These are phyloP conservation scores for Paradendryphiella salina DNA, from an alignment of 2,329 filamentous ascomycete species.

Conservation along the genomic window DNA sequence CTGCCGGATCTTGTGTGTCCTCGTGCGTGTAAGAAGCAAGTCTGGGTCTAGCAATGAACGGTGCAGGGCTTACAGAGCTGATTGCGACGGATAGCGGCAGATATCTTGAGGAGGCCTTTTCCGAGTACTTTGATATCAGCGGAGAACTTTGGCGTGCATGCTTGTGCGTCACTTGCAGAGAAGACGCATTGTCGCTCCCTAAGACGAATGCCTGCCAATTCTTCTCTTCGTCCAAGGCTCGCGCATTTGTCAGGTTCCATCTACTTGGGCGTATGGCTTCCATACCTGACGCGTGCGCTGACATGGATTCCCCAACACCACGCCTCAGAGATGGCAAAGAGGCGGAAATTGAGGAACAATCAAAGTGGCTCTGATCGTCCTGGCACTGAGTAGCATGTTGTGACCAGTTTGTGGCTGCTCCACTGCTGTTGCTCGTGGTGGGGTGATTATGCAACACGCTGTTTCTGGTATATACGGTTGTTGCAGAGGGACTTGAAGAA, in stretches of 20 bases:
- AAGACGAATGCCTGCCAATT: slow-evolving; percentile 44
- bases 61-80: slow-evolving; percentile 26
- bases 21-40: slow-evolving; percentile 28
- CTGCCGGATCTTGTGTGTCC: slow-evolving; percentile 25
- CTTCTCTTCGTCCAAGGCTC: slow-evolving; percentile 16
- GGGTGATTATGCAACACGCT: slow-evolving; percentile 22
- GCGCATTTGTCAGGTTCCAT: not conserved
- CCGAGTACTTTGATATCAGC: slow-evolving; percentile 5
- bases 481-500: slow-evolving; percentile 27
- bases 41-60: slow-evolving; percentile 19
- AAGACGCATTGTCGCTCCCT: slow-evolving; percentile 20
- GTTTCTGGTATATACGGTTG: slow-evolving; percentile 15
- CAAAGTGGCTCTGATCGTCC: slow-evolving; percentile 24
- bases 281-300: not conserved
- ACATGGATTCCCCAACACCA: slow-evolving; percentile 3
- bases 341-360: slow-evolving; percentile 24
- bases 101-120: slow-evolving; percentile 17
- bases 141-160: slow-evolving; percentile 1
- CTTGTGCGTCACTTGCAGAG: slow-evolving; percentile 9
- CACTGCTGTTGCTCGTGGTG: slow-evolving; percentile 11
- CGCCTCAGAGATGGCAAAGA: slow-evolving; percentile 32
- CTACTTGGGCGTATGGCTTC: not conserved
- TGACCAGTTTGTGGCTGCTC: slow-evolving; percentile 27
- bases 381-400: slow-evolving; percentile 33
- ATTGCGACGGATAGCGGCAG: slow-evolving; percentile 25